Evolutionary conservation across 2,329 filamentous ascomycete species (phyloP), one percentile per base, ranked within the genome.

Genomic region (Clarireedia hainanense): DNA sequence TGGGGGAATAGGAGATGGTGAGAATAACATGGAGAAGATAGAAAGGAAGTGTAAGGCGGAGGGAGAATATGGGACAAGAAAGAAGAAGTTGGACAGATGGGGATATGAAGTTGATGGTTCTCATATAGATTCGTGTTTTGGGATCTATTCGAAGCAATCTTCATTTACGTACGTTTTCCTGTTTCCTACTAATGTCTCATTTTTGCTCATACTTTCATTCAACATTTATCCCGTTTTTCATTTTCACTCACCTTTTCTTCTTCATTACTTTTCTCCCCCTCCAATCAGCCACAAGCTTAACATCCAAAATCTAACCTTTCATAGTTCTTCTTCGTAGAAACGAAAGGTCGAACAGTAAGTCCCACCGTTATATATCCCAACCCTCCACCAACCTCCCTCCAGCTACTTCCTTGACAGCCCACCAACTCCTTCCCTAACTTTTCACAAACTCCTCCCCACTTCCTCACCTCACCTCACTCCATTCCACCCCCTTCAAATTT

Each of bases 321-420:
- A n/a, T n/a, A 55, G 52, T 45, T 55, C 6, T 55, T 55, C 14
- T 55, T 55, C 26, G 52, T 55, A 15, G 52, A 55, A 36, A 55
- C 52, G 0, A 55, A 55, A 26, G 52, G 52, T 0, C 40, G 52
- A 45, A 55, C 52, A 4, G 52, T 55, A 50, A 45, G 48, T n/a
- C 20, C 10, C 12, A 5, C 17, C 20, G 20, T 20, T 20, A 20
- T 20, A 20, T 20, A 20, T 3, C 5, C 5, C 47, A n/a, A 2
- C 6, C 15, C 14, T 9, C 9, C 34, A 7, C 15, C 34, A 27
- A 5, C 20, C 20, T 20, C 20, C 3, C 20, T 20, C 20, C 2
- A 20, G 20, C 20, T 20, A 2, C 20, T 20, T 20, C 20, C 20
- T 20, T 20, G 20, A 20, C 2, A 20, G 20, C 20, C 20, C 2